These are phyloP conservation scores for Fusarium sp. DNA, from an alignment of 2,329 filamentous ascomycete genomes.

Conservation along the genomic window DNA sequence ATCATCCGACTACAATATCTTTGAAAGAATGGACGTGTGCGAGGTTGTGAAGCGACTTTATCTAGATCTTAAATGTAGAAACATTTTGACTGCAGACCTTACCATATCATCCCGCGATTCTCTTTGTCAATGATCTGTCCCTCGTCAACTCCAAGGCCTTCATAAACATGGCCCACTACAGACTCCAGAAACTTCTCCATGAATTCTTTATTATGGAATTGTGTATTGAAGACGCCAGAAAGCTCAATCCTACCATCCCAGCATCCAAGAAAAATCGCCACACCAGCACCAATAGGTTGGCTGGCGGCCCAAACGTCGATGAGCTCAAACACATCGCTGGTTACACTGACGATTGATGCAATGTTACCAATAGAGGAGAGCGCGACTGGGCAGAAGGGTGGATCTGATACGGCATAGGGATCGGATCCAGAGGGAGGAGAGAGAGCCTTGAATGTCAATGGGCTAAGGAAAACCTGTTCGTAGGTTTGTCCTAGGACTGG, in stretches of 20 bases:
- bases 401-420: not conserved
- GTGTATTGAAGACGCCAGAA: not conserved
- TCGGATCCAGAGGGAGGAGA: not conserved
- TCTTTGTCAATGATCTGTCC: too few species aligned
- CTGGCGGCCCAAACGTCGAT: not conserved
- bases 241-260: not conserved
- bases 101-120: too few species aligned
- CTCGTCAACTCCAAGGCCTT: not conserved
- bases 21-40: too few species aligned
- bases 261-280: not conserved
- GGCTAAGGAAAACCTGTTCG: not conserved
- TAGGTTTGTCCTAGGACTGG: not conserved
- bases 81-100: too few species aligned
- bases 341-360: not conserved
- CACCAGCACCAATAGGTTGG: not conserved
- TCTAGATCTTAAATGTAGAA: too few species aligned
- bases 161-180: not conserved
- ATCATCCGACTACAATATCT: too few species aligned
- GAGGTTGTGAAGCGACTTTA: too few species aligned
- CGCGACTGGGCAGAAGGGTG: not conserved
- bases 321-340: not conserved
- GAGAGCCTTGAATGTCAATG: not conserved
- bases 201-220: rapidly evolving
- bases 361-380: not conserved
- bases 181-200: not conserved